phyloP scores from a whole-genome alignment of 2,329 filamentous ascomycete species.

The Pseudogymnoascus sp. region DNA sequence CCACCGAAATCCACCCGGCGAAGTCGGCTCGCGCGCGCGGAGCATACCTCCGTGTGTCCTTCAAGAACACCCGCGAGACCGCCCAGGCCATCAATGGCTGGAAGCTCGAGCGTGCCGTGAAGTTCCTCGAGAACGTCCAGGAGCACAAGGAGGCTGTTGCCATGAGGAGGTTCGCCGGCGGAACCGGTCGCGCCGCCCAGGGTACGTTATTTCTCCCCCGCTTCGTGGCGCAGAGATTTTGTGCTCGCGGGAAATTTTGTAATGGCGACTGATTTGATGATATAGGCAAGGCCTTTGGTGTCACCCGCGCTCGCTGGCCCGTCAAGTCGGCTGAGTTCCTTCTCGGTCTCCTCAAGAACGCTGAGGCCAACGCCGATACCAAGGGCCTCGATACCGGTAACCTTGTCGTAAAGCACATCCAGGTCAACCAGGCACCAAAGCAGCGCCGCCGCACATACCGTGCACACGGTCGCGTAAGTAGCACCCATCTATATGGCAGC shows the following conservation, averaged over 20 bases:
- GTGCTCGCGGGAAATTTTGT: background rate
- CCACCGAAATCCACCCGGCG: constrained; percentile 73
- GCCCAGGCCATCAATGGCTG: constrained; percentile 95
- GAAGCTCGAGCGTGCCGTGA: constrained; percentile 73
- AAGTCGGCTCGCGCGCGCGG: constrained; percentile 98
- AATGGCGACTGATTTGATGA: constrained; percentile 19
- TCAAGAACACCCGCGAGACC: constrained; percentile 99
- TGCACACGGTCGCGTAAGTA: constrained; percentile 97
- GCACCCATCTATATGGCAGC: background rate
- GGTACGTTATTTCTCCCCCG: constrained; percentile 53
- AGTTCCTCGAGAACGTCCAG: constrained; percentile 97
- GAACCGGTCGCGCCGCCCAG: constrained; percentile 93
- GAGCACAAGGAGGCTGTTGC: constrained; percentile 96
- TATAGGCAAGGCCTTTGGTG: constrained; percentile 96
- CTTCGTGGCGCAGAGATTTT: background rate
- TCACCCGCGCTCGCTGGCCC: constrained; percentile 96
- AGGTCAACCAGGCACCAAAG: constrained; percentile 99
- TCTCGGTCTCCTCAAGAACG: constrained; percentile 93
- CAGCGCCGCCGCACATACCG: constrained; percentile 98
- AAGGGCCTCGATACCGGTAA: constrained; percentile 97
- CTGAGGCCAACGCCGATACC: constrained; percentile 91
- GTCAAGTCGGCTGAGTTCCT: constrained; percentile 98
- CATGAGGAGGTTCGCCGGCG: constrained; percentile 94
- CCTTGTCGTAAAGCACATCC: constrained; percentile 99
- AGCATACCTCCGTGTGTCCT: constrained; percentile 97